Conservation (phyloP, 169 alveolate genomes). For the Toxoplasma gondii region DNA sequence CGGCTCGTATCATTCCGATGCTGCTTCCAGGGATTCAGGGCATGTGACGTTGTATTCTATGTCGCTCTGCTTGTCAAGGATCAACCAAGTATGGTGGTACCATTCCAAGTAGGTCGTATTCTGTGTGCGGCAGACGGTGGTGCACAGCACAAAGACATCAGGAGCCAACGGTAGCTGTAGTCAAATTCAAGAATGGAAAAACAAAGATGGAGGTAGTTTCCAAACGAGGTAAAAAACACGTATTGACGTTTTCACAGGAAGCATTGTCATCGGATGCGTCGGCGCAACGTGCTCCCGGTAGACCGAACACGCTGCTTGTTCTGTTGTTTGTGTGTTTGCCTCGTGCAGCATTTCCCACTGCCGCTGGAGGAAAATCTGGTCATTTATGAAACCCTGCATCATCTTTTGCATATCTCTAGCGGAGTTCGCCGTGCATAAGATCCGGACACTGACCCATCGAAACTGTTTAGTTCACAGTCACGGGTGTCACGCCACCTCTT, state of each 20-base stretch:
- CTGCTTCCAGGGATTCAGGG: slow-evolving; percentile 3
- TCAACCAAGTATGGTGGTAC: not conserved
- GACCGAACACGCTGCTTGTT: not conserved
- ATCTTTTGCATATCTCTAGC: not conserved
- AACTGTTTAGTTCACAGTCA: no score
- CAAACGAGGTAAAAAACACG: no score
- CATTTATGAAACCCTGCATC: slow-evolving; percentile 36
- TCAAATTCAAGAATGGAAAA: no score
- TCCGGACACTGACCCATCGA: no score
- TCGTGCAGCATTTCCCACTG: not conserved
- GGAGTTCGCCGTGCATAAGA: not conserved
- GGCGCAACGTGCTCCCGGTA: no score
- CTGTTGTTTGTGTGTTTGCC: not conserved
- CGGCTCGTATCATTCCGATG: no score
- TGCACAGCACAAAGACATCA: no score
- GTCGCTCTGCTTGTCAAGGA: slow-evolving; percentile 14
- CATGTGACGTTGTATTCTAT: slow-evolving; percentile 16
- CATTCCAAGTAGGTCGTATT: slow-evolving; percentile 14
- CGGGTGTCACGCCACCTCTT: no score
- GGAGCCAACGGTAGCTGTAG: no score
- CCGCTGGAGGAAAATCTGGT: slow-evolving; percentile 1
- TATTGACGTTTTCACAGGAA: no score
- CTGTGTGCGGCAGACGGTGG: not conserved
- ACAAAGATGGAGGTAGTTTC: no score
- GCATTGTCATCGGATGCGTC: no score